phyloP scores from a whole-genome alignment of 2,329 filamentous ascomycete genomes.

The Phaeosphaeriaceae sp. region DNA sequence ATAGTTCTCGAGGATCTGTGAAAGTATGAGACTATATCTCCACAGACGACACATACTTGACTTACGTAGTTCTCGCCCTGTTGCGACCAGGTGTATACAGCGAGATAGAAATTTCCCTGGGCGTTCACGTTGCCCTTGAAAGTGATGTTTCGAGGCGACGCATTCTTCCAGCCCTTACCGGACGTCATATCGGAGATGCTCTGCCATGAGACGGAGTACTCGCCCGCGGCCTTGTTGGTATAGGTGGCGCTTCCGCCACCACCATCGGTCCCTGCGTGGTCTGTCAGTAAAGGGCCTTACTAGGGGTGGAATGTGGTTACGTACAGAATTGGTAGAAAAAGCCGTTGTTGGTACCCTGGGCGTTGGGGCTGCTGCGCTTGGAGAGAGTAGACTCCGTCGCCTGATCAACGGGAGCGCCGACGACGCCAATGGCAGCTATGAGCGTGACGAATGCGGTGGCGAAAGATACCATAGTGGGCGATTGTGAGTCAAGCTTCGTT shows the following conservation, averaged over 20 bases:
- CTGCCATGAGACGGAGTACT: neutral
- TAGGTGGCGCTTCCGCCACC: neutral
- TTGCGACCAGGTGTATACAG: neutral
- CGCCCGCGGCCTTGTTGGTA: neutral
- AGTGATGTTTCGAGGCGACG: neutral
- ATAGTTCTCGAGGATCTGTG: neutral
- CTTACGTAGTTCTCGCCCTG: neutral
- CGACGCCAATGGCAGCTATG: neutral
- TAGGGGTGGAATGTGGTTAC: neutral
- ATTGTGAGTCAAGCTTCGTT: too few relatives aligned
- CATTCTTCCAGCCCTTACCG: neutral
- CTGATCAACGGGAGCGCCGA: neutral
- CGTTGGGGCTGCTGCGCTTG: neutral
- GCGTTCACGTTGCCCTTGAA: neutral
- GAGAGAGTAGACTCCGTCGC: neutral
- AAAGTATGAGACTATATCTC: neutral
- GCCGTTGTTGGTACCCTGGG: neutral
- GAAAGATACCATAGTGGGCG: neutral
- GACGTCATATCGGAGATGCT: slow-evolving; percentile 1
- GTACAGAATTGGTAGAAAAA: slow-evolving; percentile 1
- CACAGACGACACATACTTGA: neutral
- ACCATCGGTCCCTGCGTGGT: neutral
- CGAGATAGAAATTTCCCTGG: neutral
- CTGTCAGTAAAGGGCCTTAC: neutral
- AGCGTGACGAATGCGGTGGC: neutral